Percentiles rank a stretch among this genome's conserved stretches.
Conservation (phyloP, 225 moss, liverwort and hornwort species). For the Pleurozium schreberi region DNA sequence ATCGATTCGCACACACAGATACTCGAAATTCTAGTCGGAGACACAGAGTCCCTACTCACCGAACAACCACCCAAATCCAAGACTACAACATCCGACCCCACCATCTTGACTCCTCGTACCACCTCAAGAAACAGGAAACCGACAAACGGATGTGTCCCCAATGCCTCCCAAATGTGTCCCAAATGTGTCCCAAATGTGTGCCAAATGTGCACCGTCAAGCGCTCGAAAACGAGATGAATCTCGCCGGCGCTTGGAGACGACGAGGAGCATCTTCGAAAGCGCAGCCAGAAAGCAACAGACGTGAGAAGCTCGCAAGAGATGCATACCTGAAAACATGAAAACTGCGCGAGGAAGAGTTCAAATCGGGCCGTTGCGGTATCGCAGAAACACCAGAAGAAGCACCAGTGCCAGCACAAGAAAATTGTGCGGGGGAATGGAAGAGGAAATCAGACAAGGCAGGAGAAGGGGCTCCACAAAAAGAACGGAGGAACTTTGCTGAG, state of each 20-base stretch:
- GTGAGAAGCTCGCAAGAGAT: background rate
- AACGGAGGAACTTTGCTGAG: background rate
- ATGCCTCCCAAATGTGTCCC: background rate
- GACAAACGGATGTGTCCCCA: background rate
- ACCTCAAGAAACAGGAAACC: background rate
- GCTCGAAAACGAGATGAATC: background rate
- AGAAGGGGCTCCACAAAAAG: background rate
- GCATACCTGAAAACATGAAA: background rate
- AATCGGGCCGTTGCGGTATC: background rate
- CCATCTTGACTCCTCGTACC: background rate
- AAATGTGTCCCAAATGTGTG: background rate
- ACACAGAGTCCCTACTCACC: background rate
- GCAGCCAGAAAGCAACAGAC: background rate
- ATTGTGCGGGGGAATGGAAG: background rate
- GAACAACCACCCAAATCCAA: background rate
- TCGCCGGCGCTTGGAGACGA: background rate
- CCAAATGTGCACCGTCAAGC: background rate
- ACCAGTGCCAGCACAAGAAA: background rate
- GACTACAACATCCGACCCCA: background rate
- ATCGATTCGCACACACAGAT: background rate
- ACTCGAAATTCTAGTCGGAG: background rate
- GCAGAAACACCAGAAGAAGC: background rate
- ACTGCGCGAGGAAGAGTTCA: background rate
- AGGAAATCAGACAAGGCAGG: no score
- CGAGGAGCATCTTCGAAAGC: background rate